Base-by-base conservation (phyloP, 2,329 filamentous ascomycete species). In the Fusarium continuum region DNA sequence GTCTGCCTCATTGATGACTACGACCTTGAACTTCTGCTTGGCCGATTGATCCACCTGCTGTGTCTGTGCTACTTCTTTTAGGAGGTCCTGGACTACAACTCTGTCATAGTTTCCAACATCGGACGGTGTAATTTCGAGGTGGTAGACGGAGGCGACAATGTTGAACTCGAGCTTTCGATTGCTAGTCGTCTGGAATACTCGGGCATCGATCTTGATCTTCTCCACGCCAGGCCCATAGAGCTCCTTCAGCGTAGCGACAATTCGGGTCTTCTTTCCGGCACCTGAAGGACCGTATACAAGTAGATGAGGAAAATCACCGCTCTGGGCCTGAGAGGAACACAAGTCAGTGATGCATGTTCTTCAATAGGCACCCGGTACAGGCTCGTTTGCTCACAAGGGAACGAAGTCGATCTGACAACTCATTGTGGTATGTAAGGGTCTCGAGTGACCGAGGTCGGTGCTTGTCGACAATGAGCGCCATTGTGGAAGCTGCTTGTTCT, bases 81-180 rank as follows among this genome's bases (percentile, higher is more conserved):
- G 82, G 43, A 99, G 82, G 72, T 98, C 95, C 74, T 99, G 95
- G 13, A 99, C 85, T 2, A 99, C 95, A 4, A 99, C 95, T 50
- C 95, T 86, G 77, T 99, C 95, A 73, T 97, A 97, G 76, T 91
- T 96, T 60, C 94, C 95, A 5, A 99, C 95, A 70, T 99, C 95
- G 2, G 92, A 96, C 0, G 95, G 95, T 8, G 95, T 99, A 73
- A 99, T 99, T 77, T 99, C 95, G 70, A 99, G 89, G 77, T 99
- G 95, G 79, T 99, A 99, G 64, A 97, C 88, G 1, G 94, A 98
- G 38, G 93, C 89, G 50, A 99, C 95, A 65, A 99, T 96, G 80
- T 97, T 99, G 85, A 99, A 99, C 79, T 99, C 95, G 70, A 99
- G 89, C 79, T 99, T 99, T 75, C 95, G 92, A 77, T 97, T 98